A percentile compares a stretch with the other conserved stretches of the same genome.
phyloP scores from a whole-genome alignment of 1,284 basidiomycete species.

The Peniophora sp. region DNA sequence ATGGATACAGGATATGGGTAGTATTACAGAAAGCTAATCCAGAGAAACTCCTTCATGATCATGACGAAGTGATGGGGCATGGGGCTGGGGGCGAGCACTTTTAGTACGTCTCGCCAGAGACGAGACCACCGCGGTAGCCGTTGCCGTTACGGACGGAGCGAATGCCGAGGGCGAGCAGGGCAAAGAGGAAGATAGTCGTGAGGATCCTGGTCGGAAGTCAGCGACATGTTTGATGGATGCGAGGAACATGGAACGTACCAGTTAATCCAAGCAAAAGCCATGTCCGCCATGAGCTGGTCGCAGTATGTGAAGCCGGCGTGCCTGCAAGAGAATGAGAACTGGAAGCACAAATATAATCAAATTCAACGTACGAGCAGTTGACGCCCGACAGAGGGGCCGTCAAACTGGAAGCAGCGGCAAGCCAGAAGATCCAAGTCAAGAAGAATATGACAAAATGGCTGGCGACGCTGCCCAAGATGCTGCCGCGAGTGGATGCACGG shows the following conservation, averaged over 20 bases:
- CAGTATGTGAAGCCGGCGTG: slow-evolving; percentile 49
- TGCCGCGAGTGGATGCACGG: slow-evolving; percentile 31
- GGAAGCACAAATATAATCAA: background rate
- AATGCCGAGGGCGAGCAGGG: slow-evolving; percentile 47
- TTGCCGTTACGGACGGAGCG: slow-evolving; percentile 44
- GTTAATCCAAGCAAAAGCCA: slow-evolving; percentile 55
- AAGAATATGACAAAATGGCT: slow-evolving; percentile 30
- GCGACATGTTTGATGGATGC: slow-evolving; percentile 1
- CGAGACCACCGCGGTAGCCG: slow-evolving; percentile 44
- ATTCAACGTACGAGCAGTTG: slow-evolving; percentile 48
- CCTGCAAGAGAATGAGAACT: slow-evolving; percentile 12
- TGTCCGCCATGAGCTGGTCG: slow-evolving; percentile 28
- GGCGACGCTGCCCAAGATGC: slow-evolving; percentile 45
- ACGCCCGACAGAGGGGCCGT: slow-evolving; percentile 60
- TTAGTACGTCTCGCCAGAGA: slow-evolving; percentile 10
- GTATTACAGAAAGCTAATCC: too few relatives aligned
- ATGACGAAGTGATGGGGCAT: too few relatives aligned
- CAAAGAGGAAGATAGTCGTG: slow-evolving; percentile 42
- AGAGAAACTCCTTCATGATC: too few relatives aligned
- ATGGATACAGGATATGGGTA: too few relatives aligned
- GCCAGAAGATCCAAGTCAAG: slow-evolving; percentile 46
- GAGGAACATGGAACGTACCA: slow-evolving; percentile 34
- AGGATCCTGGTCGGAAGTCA: slow-evolving; percentile 36
- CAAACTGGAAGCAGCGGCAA: slow-evolving; percentile 43
- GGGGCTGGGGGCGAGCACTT: too few relatives aligned